These are phyloP conservation scores for Pseudomicrostroma phylloplanum DNA, from an alignment of 1,284 basidiomycete genomes.

Conservation along the genomic window DNA sequence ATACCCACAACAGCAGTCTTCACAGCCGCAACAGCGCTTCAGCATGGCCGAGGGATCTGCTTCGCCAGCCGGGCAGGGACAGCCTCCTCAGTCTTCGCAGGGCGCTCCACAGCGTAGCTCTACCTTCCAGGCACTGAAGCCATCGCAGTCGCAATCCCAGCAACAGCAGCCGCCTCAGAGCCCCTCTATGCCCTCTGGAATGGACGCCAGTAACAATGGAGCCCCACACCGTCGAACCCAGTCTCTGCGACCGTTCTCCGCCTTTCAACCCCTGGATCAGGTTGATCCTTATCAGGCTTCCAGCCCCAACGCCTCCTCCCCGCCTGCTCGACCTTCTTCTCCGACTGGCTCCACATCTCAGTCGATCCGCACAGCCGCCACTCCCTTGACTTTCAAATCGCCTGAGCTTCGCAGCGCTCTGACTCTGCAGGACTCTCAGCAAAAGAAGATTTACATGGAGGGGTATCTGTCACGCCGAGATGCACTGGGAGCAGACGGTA, in stretches of 20 bases:
- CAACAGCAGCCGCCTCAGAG: slow-evolving; percentile 1
- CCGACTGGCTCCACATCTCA: slow-evolving; percentile 30
- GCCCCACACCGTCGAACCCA: slow-evolving; percentile 14
- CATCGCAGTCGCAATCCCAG: background rate
- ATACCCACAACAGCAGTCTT: no score
- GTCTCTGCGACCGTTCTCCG: slow-evolving; percentile 37
- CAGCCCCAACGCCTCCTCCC: slow-evolving; percentile 11
- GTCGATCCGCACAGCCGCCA: slow-evolving; percentile 29
- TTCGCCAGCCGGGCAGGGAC: no score
- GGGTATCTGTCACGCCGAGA: slow-evolving; percentile 46
- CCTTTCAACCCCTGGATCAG: slow-evolving; percentile 44
- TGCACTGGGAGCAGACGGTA: slow-evolving; percentile 43
- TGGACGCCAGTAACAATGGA: no score
- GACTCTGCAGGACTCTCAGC: slow-evolving; percentile 43
- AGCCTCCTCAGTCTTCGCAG: no score
- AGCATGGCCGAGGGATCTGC: no score
- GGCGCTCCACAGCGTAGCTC: no score
- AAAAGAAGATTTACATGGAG: slow-evolving; percentile 49
- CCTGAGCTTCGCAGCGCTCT: slow-evolving; percentile 44
- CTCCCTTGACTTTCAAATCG: slow-evolving; percentile 45
- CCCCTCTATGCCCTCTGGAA: background rate
- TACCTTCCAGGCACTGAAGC: no score
- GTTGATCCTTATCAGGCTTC: slow-evolving; percentile 16
- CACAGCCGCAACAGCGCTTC: no score
- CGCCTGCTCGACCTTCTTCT: slow-evolving; percentile 20